Evolutionary conservation across 73 alveolate genomes (phyloP).

Genomic region (Tetrahymena malaccensis): DNA sequence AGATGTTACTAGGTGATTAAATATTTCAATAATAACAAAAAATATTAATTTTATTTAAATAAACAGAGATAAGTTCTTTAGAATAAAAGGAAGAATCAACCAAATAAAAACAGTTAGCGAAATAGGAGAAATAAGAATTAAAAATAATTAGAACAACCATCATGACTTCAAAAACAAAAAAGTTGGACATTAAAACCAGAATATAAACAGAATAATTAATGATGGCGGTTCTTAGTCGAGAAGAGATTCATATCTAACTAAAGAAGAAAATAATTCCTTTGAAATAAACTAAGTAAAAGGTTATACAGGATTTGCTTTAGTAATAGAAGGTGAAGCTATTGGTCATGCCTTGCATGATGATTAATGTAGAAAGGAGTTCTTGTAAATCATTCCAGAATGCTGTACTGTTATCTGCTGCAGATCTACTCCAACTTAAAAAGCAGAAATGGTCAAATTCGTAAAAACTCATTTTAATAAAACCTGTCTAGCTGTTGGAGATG

Average conservation of each 20-base stretch:
- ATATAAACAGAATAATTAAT: not conserved
- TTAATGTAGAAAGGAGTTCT: slow-evolving; percentile 49
- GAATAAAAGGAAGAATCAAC: not conserved
- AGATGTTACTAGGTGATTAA: not conserved
- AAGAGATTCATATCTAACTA: not conserved
- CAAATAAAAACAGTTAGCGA: not conserved
- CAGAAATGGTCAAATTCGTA: slow-evolving; percentile 80
- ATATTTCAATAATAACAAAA: not conserved
- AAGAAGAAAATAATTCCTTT: not conserved
- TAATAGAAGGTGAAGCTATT: slow-evolving; percentile 33
- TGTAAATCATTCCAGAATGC: slow-evolving; percentile 66
- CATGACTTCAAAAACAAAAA: not conserved
- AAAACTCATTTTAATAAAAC: slow-evolving; percentile 57
- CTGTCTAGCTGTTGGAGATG: slow-evolving; percentile 96
- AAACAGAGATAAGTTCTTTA: not conserved
- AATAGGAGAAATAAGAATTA: not conserved
- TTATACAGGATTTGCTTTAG: slow-evolving; percentile 3
- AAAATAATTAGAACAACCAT: not conserved
- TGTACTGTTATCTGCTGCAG: slow-evolving; percentile 94
- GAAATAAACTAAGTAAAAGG: slow-evolving; percentile 16
- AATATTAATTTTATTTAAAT: not conserved
- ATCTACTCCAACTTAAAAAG: slow-evolving; percentile 88
- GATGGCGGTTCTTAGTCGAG: not conserved
- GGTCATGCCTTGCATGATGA: slow-evolving; percentile 1
- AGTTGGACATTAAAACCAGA: not conserved